phyloP scores from a whole-genome alignment of 768 basidiomycete species.

The Mycena venus region DNA sequence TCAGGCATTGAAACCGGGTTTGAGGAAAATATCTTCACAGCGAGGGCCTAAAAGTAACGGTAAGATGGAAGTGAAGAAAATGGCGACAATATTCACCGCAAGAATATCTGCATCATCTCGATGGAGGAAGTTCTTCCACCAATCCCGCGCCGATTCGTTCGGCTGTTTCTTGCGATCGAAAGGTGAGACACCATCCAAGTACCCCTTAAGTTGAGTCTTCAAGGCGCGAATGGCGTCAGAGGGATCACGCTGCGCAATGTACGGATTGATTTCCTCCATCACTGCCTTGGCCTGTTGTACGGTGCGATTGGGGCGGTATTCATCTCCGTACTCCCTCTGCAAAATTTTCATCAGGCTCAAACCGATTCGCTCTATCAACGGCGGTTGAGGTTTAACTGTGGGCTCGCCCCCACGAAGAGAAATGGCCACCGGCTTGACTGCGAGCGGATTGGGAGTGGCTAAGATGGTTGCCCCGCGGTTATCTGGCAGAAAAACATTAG shows the following conservation, averaged over 20 bases:
- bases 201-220: neutral
- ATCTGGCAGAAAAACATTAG: neutral
- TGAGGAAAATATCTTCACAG: conserved; percentile 1
- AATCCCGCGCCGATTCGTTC: neutral
- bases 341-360: neutral
- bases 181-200: neutral
- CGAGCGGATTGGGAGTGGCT: conserved; percentile 2
- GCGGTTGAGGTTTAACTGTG: neutral
- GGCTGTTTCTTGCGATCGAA: conserved; percentile 5
- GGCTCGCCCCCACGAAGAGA: neutral
- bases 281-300: no score
- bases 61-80: neutral
- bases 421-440: neutral
- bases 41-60: neutral
- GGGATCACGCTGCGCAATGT: neutral
- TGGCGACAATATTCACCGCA: neutral
- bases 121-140: neutral
- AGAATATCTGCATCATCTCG: neutral
- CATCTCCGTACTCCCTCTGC: neutral
- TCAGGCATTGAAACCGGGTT: conserved; percentile 13
- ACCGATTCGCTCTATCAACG: neutral
- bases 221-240: neutral
- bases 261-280: neutral
- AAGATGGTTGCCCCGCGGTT: conserved; percentile 5
- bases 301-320: no score